These are phyloP conservation scores for Rhynchosporium secalis DNA, from an alignment of 2,329 filamentous ascomycete genomes.

Conservation along the genomic window DNA sequence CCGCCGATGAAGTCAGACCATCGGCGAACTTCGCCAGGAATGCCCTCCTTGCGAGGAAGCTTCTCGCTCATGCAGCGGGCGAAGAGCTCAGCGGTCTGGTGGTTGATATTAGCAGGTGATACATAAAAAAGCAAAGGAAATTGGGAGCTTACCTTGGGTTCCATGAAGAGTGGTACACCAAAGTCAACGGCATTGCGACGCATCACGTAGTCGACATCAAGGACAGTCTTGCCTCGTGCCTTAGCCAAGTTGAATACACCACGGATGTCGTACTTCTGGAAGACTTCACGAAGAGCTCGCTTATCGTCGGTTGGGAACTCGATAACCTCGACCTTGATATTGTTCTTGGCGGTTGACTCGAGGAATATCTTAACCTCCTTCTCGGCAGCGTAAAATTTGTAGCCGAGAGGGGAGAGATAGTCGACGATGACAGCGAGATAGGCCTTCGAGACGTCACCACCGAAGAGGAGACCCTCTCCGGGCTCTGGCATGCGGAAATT, in stretches of 20 bases:
- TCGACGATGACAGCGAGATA: constrained; percentile 78
- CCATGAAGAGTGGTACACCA: constrained; percentile 96
- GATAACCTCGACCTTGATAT: constrained; percentile 79
- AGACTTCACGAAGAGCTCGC: constrained; percentile 88
- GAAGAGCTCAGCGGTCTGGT: constrained; percentile 89
- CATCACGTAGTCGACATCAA: constrained; percentile 98
- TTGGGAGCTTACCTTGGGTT: constrained; percentile 74
- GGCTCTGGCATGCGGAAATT: constrained; percentile 97
- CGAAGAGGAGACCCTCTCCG: constrained; percentile 92
- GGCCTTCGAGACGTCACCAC: constrained; percentile 73
- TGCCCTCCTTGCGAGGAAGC: constrained; percentile 82
- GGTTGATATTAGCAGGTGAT: constrained; percentile 28
- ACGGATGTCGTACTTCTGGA: constrained; percentile 93
- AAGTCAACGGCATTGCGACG: constrained; percentile 97
- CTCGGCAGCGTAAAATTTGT: constrained; percentile 90
- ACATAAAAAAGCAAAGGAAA: neutral
- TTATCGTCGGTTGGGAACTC: constrained; percentile 98
- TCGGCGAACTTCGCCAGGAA: constrained; percentile 84
- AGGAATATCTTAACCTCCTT: constrained; percentile 79
- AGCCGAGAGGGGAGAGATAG: constrained; percentile 84
- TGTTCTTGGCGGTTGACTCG: constrained; percentile 67
- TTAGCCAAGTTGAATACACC: constrained; percentile 94
- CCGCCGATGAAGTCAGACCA: constrained; percentile 96
- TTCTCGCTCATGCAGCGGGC: constrained; percentile 97
- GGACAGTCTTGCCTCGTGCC: constrained; percentile 75